Evolutionary conservation across 208 protist species (phyloP).

Genomic region (Naegleria fowleri): DNA sequence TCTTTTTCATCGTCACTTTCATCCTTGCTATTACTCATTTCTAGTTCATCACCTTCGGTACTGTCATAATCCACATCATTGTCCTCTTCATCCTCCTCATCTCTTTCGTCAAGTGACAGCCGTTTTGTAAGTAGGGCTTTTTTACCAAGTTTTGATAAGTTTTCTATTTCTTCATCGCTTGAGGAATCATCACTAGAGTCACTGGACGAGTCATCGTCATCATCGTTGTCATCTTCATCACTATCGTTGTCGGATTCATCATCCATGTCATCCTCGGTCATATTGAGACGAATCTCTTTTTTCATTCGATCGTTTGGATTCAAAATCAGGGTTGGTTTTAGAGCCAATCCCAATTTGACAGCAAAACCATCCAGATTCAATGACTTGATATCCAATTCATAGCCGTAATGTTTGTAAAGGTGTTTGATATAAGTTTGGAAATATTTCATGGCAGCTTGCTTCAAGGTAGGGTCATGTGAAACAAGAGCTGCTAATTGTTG

Average conservation of each 20-base stretch:
- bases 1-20: neutral
- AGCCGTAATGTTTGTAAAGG: neutral
- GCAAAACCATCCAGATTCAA: constrained; percentile 17
- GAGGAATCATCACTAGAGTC: neutral
- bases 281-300: neutral
- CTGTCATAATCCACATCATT: neutral
- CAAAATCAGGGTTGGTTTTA: neutral
- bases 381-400: neutral
- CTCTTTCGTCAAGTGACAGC: neutral
- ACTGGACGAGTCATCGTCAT: neutral
- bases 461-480: neutral
- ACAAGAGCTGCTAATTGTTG: neutral
- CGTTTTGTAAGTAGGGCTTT: too few species aligned
- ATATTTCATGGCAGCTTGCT: neutral
- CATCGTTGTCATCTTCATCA: neutral
- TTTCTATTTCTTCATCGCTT: neutral
- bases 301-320: neutral
- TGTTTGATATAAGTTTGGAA: constrained; percentile 15
- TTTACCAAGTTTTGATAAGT: neutral
- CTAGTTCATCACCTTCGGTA: neutral
- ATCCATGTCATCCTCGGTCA: neutral
- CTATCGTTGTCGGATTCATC: neutral
- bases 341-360: neutral
- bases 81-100: neutral
- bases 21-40: neutral